A percentile compares a stretch with the other conserved stretches of the same genome.
Evolutionary conservation across 2,329 filamentous ascomycete genomes (phyloP).

Genomic region (Verruconis gallopava): DNA sequence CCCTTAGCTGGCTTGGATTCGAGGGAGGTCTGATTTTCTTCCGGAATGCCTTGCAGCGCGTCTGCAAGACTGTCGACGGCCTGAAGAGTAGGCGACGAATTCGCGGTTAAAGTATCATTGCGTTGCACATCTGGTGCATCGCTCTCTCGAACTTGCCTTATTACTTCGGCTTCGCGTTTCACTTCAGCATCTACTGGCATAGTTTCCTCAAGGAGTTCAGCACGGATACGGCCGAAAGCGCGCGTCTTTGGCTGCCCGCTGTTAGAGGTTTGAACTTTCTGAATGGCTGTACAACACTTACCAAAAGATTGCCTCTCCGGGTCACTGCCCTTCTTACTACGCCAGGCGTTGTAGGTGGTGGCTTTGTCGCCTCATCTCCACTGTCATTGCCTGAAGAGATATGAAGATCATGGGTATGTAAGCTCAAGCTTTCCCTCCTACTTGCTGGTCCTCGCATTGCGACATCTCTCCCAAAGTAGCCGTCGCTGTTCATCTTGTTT

Average conservation of each 20-base stretch:
- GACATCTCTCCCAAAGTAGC: constrained; percentile 43
- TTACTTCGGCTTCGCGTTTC: constrained; percentile 84
- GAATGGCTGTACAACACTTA: constrained; percentile 33
- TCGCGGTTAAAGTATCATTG: constrained; percentile 43
- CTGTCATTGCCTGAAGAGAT: constrained; percentile 70
- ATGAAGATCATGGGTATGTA: constrained; percentile 79
- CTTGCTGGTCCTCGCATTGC: constrained; percentile 37
- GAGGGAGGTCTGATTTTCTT: constrained; percentile 50
- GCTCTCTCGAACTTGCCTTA: constrained; percentile 86
- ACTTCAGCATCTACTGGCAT: constrained; percentile 81
- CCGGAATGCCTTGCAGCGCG: constrained; percentile 53
- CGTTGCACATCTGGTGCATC: constrained; percentile 47
- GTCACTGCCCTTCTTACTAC: constrained; percentile 77
- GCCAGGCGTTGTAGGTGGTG: constrained; percentile 43
- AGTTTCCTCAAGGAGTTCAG: constrained; percentile 76
- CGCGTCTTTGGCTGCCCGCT: constrained; percentile 74
- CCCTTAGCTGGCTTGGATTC: constrained; percentile 23
- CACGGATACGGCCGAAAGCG: constrained; percentile 84
- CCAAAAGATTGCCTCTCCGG: constrained; percentile 74
- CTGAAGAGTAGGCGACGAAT: constrained; percentile 58
- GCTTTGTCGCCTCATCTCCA: constrained; percentile 50
- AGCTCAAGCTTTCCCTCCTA: constrained; percentile 75
- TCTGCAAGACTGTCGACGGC: constrained; percentile 43
- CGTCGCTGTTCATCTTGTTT: constrained; percentile 40
- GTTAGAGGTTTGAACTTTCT: background rate